Percentiles rank a stretch among this genome's conserved stretches.
Evolutionary conservation across 495 filamentous ascomycete species (phyloP).

Genomic region (Geopyxis carbonaria): DNA sequence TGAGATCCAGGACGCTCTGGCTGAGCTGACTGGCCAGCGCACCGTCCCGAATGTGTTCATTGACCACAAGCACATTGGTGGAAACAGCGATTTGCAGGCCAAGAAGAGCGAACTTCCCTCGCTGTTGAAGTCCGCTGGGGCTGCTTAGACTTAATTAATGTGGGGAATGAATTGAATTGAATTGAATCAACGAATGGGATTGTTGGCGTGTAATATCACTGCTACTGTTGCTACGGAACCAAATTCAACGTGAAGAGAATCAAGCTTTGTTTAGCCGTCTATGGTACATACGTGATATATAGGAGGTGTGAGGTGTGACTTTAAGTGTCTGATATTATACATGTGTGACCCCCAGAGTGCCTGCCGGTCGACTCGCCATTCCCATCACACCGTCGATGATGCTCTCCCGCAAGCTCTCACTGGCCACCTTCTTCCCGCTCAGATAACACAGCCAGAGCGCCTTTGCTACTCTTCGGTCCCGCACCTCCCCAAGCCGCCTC

Average conservation of each 20-base stretch:
- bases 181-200: not conserved
- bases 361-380: slow-evolving; percentile 75
- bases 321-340: too few relatives aligned
- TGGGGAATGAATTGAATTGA: too few relatives aligned
- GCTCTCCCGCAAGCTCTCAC: slow-evolving; percentile 59
- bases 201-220: too few relatives aligned
- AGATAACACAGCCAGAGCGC: slow-evolving; percentile 83
- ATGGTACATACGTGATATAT: too few relatives aligned
- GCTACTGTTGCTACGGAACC: too few relatives aligned
- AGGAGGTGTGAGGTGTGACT: too few relatives aligned
- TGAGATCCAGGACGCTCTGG: slow-evolving; percentile 68
- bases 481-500: slow-evolving; percentile 45
- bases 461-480: slow-evolving; percentile 62
- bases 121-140: slow-evolving; percentile 50
- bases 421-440: slow-evolving; percentile 70
- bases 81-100: slow-evolving; percentile 82
- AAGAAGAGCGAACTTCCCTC: slow-evolving; percentile 38
- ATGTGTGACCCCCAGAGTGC: slow-evolving; percentile 50
- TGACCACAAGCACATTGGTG: slow-evolving; percentile 73
- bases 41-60: slow-evolving; percentile 96
- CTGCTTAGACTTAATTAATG: slow-evolving; percentile 32
- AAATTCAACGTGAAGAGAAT: too few relatives aligned
- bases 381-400: slow-evolving; percentile 77
- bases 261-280: too few relatives aligned
- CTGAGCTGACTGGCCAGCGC: slow-evolving; percentile 60